Evolutionary conservation across 805 yeast genomes (phyloP), one percentile per base, ranked within the genome.

Genomic region (Yamadazyma endophytica): DNA sequence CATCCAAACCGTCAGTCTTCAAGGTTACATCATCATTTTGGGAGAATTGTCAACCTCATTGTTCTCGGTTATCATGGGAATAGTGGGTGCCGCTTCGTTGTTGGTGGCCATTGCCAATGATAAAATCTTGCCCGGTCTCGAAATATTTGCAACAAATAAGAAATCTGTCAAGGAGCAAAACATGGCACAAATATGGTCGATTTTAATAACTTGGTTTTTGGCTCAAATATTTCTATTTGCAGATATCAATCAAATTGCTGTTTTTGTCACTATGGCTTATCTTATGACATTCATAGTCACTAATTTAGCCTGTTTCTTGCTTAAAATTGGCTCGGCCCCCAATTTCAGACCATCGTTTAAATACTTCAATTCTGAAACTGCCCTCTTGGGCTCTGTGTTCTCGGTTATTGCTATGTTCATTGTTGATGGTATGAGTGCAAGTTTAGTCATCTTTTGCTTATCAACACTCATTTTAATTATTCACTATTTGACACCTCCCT

Each of bases 241-340:
- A 1, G 94, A 92, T 51, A 83, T 92, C 40, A 90, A 92, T 58
- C 85, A 83, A 54, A 88, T 92, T 55, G 98, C 98, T 2, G 82
- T 94, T 0, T 80, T 88, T 47, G 90, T 92, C 39, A 90, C 97
- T 1, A 88, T 94, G 97, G 96, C 98, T 0, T 90, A 88, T 49
- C 66, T 92, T 31, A 85, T 90, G 92, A 92, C 99, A 0, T 92
- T 92, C 49, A 81, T 90, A 28, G 96, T 90, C 2, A 88, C 95
- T 21, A 92, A 92, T 49, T 57, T 90, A 40, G 97, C 98, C 2
- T 94, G 98, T 54, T 88, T 90, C 51, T 58, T 92, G 32, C 68
- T 92, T 44, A 82, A 81, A 41, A 61, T 92, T 4, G 90, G 96
- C 0, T 77, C 96, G 1, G 98, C 98, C 4, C 98, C 99, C n/a